phyloP scores from a whole-genome alignment of 768 basidiomycete genomes.

The Hysterangium stoloniferum region DNA sequence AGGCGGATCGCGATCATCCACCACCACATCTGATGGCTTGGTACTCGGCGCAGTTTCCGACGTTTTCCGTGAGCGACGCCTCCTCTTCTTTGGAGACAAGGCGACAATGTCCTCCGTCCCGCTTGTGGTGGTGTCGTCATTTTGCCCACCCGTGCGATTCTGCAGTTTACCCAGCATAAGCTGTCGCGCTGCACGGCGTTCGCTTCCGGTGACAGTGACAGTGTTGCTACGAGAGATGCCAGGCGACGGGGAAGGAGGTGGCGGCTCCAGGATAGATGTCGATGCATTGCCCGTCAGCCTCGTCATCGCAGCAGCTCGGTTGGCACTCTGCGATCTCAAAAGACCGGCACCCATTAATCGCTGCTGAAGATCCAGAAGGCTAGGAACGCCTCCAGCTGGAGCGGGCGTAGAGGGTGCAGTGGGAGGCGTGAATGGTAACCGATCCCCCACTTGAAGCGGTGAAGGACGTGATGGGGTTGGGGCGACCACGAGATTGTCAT shows the following conservation, averaged over 20 bases:
- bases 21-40: conserved; percentile 32
- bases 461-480: conserved; percentile 39
- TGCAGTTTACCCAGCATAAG: conserved; percentile 49
- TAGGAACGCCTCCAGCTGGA: background rate
- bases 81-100: conserved; percentile 26
- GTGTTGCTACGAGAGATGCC: conserved; percentile 48
- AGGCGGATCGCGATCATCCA: conserved; percentile 36
- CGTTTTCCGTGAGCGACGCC: conserved; percentile 44
- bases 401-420: conserved; percentile 9
- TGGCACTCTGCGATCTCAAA: conserved; percentile 83
- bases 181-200: conserved; percentile 56
- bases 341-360: conserved; percentile 39
- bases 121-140: conserved; percentile 53
- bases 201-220: conserved; percentile 78
- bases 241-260: conserved; percentile 35
- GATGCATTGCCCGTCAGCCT: conserved; percentile 78
- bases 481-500: conserved; percentile 22
- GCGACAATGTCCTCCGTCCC: conserved; percentile 43
- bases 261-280: conserved; percentile 38
- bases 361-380: conserved; percentile 56
- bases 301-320: conserved; percentile 73
- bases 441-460: conserved; percentile 39
- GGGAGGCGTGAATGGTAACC: conserved; percentile 10
- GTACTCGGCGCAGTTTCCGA: conserved; percentile 11
- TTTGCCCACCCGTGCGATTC: conserved; percentile 44